Evolutionary conservation across 2,329 filamentous ascomycete species (phyloP).

Genomic region (Sporothrix globosa): DNA sequence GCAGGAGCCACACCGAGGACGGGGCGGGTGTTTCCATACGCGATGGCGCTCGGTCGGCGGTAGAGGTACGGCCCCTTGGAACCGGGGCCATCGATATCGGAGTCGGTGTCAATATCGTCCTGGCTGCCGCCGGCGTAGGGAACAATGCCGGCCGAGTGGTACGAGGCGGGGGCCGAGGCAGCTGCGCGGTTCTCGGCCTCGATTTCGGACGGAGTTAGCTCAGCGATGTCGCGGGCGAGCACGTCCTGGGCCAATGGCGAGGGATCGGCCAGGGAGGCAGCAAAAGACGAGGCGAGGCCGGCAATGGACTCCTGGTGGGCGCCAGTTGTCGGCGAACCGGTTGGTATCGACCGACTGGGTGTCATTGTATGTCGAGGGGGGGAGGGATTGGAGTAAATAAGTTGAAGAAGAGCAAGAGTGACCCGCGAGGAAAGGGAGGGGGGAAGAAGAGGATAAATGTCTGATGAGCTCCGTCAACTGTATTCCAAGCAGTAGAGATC

Average conservation of each 20-base stretch:
- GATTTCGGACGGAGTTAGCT: conserved; percentile 62
- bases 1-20: conserved; percentile 63
- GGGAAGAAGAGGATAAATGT: not conserved
- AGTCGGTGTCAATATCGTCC: conserved; percentile 39
- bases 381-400: not conserved
- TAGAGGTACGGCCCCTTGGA: conserved; percentile 61
- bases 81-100: conserved; percentile 45
- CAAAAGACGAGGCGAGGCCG: conserved; percentile 42
- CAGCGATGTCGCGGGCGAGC: conserved; percentile 67
- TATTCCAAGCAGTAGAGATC: not conserved
- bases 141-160: conserved; percentile 29
- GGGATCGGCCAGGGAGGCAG: conserved; percentile 58
- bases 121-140: conserved; percentile 41
- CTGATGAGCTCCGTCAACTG: not conserved
- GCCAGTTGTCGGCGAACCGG: conserved; percentile 27
- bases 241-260: conserved; percentile 70
- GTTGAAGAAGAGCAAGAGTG: not conserved
- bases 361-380: conserved; percentile 28
- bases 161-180: conserved; percentile 22
- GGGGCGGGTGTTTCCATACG: conserved; percentile 70
- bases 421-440: not conserved
- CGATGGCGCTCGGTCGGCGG: conserved; percentile 75
- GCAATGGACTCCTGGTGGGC: conserved; percentile 32
- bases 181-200: conserved; percentile 30
- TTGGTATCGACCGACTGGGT: conserved; percentile 40